These are phyloP conservation scores for Pseudogymnoascus sp. DNA, from an alignment of 2,329 filamentous ascomycete genomes.

Conservation along the genomic window DNA sequence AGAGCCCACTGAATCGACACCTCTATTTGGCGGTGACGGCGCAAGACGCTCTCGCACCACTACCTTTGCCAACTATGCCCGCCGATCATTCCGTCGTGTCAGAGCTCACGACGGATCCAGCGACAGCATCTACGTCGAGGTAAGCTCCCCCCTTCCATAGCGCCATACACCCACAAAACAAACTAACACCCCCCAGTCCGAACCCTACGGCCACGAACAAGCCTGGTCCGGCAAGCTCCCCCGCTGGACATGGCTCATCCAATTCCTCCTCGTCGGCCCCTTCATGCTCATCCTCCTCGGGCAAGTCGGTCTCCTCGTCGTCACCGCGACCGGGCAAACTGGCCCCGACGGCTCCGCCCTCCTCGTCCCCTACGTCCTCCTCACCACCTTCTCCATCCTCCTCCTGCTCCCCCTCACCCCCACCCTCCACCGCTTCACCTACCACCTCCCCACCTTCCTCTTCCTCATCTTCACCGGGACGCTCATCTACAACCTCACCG, in stretches of 20 bases:
- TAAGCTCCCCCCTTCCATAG: neutral
- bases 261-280: slow-evolving; percentile 74
- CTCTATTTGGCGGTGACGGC: slow-evolving; percentile 40
- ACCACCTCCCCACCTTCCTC: slow-evolving; percentile 73
- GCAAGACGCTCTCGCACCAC: slow-evolving; percentile 44
- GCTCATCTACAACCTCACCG: slow-evolving; percentile 75
- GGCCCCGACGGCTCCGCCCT: slow-evolving; percentile 73
- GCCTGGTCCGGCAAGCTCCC: slow-evolving; percentile 75
- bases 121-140: slow-evolving; percentile 23
- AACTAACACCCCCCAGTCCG: slow-evolving; percentile 3
- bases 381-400: slow-evolving; percentile 62
- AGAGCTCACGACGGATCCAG: slow-evolving; percentile 11
- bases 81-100: slow-evolving; percentile 19
- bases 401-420: slow-evolving; percentile 71
- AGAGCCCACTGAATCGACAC: slow-evolving; percentile 46
- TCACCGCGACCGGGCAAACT: slow-evolving; percentile 69
- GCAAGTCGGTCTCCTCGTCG: slow-evolving; percentile 67
- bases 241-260: slow-evolving; percentile 79
- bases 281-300: slow-evolving; percentile 70
- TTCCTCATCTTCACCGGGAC: slow-evolving; percentile 67
- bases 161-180: neutral
- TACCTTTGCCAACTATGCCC: slow-evolving; percentile 49
- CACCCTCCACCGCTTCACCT: slow-evolving; percentile 79
- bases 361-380: slow-evolving; percentile 63
- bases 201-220: slow-evolving; percentile 66